phyloP scores from a whole-genome alignment of 1,284 basidiomycete genomes.

The Ustilago esculenta region DNA sequence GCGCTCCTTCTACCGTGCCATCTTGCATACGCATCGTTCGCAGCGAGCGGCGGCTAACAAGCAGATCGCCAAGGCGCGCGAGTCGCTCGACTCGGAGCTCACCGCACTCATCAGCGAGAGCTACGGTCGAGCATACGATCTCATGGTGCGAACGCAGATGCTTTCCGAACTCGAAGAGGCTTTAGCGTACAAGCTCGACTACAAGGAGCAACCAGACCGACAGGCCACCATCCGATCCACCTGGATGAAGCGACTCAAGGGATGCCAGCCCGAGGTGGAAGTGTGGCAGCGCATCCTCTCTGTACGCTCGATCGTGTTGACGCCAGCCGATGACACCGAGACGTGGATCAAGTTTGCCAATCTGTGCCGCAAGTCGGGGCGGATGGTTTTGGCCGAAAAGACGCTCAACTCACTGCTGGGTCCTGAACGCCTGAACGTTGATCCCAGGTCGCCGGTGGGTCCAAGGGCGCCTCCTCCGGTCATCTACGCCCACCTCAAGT shows the following conservation, averaged over 20 bases:
- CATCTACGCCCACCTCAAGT: constrained; percentile 96
- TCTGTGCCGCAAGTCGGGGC: constrained; percentile 83
- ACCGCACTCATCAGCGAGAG: constrained; percentile 93
- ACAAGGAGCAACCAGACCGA: constrained; percentile 82
- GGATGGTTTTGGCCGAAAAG: constrained; percentile 91
- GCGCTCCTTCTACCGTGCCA: constrained; percentile 93
- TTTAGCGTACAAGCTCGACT: constrained; percentile 82
- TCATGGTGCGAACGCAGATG: constrained; percentile 98
- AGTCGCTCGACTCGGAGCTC: constrained; percentile 89
- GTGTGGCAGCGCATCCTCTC: constrained; percentile 98
- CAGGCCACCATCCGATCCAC: constrained; percentile 65
- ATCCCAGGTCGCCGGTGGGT: constrained; percentile 51
- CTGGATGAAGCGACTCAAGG: constrained; percentile 76
- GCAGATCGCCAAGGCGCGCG: constrained; percentile 94
- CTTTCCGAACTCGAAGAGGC: constrained; percentile 98
- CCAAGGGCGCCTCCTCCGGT: constrained; percentile 82
- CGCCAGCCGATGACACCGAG: constrained; percentile 90
- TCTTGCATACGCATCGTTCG: constrained; percentile 93
- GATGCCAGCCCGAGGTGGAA: constrained; percentile 97
- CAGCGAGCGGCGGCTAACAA: constrained; percentile 89
- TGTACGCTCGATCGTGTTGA: constrained; percentile 91
- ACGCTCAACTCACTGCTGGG: constrained; percentile 77
- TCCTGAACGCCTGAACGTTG: constrained; percentile 52
- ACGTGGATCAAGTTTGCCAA: constrained; percentile 98
- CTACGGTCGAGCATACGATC: constrained; percentile 92